Evolutionary conservation across 345 rosid species (phyloP), one percentile per base, ranked within the genome.

Genomic region (Dipteronia sinensis): DNA sequence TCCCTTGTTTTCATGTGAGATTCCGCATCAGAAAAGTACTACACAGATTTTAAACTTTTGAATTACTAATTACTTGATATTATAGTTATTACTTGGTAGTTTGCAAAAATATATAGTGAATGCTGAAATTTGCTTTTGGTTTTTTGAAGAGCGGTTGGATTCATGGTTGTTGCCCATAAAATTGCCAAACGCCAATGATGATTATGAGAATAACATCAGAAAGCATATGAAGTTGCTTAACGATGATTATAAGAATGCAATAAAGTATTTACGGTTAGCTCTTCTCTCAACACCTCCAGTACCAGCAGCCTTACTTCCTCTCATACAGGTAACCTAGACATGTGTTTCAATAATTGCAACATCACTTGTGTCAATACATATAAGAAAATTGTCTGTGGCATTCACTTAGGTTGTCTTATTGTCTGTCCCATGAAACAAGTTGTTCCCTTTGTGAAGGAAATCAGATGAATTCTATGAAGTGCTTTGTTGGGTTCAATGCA

Each of bases 101-200:
- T 77, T 76, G 42, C 29, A 9, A 70, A 23, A 38, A 6, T 74
- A 49, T 65, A n/a, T 19, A 65, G 20, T 34, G 20, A 13, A 22
- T 46, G 67, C 74, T 79, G 72, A 82, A 79, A 19, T 78, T 74
- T 65, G 72, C 42, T 58, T 20, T 34, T 70, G 49, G 76, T 42
- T 59, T 80, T 16, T 51, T 72, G 47, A 69, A 89, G 92, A 78
- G 53, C 79, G 84, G 78, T 76, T 91, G 80, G 94, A 87, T 75
- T 83, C 95, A 77, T 92, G 96, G 93, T 84, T 95, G 80, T 83
- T 92, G 85, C 97, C 98, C 16, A 69, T 92, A 66, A 79, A 59
- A 78, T 81, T 88, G 66, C 93, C 90, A 46, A 76, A 86, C 70
- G 70, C 85, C 71, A 40, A 63, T 65, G 90, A 84, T 80, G 72